These are phyloP conservation scores for Sabuloglossum arenarium DNA, from an alignment of 495 filamentous ascomycete species.

Conservation along the genomic window DNA sequence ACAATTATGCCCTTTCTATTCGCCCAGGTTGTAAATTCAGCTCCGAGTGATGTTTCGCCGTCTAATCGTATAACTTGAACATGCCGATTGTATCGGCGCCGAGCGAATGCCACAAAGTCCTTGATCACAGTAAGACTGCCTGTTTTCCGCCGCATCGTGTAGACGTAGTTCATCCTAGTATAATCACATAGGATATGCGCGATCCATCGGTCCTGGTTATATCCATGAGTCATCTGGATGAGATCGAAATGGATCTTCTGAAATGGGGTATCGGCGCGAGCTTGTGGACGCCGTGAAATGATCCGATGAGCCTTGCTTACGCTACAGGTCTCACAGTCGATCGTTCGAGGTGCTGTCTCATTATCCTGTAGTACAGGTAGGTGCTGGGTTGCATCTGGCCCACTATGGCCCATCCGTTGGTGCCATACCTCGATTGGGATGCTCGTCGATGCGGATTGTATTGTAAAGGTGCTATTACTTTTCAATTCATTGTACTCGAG, in stretches of 20 bases:
- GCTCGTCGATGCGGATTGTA: background rate
- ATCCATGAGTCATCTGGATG: conserved; percentile 5
- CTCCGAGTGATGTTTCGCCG: background rate
- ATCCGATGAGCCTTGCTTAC: conserved; percentile 2
- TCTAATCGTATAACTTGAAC: background rate
- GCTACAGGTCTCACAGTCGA: background rate
- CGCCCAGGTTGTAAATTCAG: background rate
- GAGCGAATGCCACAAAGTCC: background rate
- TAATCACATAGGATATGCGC: conserved; percentile 6
- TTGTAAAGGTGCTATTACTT: background rate
- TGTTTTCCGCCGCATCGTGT: conserved; percentile 1
- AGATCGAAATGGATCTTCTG: conserved; percentile 6
- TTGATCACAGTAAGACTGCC: background rate
- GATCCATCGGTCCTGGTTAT: conserved; percentile 6
- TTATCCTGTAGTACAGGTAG: background rate
- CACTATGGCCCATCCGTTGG: background rate
- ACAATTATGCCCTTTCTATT: background rate
- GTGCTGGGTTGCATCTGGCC: background rate
- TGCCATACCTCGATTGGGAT: background rate
- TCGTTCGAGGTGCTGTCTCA: background rate
- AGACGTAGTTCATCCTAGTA: conserved; percentile 3
- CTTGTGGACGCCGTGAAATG: conserved; percentile 1
- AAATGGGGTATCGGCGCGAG: background rate
- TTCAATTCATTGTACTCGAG: background rate
- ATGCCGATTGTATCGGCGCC: background rate